Conservation (phyloP, 1,284 basidiomycete genomes). For the Rhodotorula sp. region DNA sequence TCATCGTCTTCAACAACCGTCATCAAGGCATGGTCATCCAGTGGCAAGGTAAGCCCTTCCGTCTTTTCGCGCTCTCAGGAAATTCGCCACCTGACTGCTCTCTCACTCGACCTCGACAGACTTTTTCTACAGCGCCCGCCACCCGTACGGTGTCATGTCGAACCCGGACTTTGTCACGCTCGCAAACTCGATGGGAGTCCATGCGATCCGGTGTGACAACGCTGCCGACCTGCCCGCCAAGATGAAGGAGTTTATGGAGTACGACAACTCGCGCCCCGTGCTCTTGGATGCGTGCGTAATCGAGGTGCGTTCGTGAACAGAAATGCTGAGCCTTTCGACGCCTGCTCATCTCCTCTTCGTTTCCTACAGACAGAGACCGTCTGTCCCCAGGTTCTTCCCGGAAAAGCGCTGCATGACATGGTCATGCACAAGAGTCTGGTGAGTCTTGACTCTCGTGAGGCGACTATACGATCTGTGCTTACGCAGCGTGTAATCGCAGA, state of each 20-base stretch:
- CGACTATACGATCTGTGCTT: neutral
- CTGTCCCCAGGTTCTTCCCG: neutral
- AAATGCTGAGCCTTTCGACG: too few species aligned
- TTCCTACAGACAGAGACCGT: neutral
- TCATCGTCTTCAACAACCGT: constrained; percentile 63
- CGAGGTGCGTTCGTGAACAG: constrained; percentile 47
- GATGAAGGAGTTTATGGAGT: constrained; percentile 99
- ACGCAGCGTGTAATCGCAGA: too few species aligned
- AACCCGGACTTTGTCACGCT: constrained; percentile 92
- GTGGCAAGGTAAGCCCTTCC: constrained; percentile 75
- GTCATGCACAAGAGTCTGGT: neutral
- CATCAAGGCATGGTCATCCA: constrained; percentile 98
- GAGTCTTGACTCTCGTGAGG: neutral
- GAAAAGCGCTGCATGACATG: neutral
- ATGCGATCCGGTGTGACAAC: constrained; percentile 74
- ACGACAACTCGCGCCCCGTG: constrained; percentile 79
- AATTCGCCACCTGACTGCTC: neutral
- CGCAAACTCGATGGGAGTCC: constrained; percentile 87
- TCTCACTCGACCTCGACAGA: constrained; percentile 55
- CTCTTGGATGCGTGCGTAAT: constrained; percentile 88
- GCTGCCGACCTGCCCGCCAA: constrained; percentile 78
- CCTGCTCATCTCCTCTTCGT: neutral
- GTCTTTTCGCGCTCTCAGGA: neutral
- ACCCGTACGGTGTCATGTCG: constrained; percentile 89
- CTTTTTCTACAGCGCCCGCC: constrained; percentile 90